Percentiles rank a stretch among this genome's conserved stretches.
These are phyloP conservation scores for Gentiana straminea DNA, from an alignment of 257 asterid genomes.

Conservation along the genomic window DNA sequence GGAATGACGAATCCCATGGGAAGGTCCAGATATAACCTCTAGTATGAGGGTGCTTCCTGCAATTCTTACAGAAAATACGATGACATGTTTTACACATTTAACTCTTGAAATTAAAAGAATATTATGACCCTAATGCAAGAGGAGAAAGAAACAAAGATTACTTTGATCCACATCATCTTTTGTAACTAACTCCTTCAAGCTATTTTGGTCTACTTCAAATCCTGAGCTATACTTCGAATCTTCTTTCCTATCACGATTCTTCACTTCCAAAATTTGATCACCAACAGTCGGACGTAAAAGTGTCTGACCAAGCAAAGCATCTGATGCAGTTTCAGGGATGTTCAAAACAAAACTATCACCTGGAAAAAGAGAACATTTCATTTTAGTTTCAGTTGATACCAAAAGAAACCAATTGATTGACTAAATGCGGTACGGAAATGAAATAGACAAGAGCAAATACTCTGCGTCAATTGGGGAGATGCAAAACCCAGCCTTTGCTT, in stretches of 20 bases:
- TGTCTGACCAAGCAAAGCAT: slow-evolving; percentile 27
- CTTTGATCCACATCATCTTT: slow-evolving; percentile 43
- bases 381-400: slow-evolving; percentile 3
- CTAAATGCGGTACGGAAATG: slow-evolving; percentile 3
- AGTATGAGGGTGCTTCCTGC: slow-evolving; percentile 85
- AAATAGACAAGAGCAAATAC: slow-evolving; percentile 30
- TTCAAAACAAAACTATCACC: slow-evolving; percentile 88
- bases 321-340: slow-evolving; percentile 64
- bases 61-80: slow-evolving; percentile 78
- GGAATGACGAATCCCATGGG: slow-evolving; percentile 56
- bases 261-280: slow-evolving; percentile 20
- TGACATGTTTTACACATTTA: slow-evolving; percentile 45
- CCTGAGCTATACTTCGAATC: slow-evolving; percentile 15
- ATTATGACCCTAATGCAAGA: slow-evolving; percentile 12
- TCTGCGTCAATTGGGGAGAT: slow-evolving; percentile 45
- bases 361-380: slow-evolving; percentile 18
- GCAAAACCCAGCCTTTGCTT: slow-evolving; percentile 40
- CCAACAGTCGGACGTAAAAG: slow-evolving; percentile 24
- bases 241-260: slow-evolving; percentile 17
- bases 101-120: slow-evolving; percentile 17
- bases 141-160: slow-evolving; percentile 31
- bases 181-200: slow-evolving; percentile 19
- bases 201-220: slow-evolving; percentile 17
- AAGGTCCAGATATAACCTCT: slow-evolving; percentile 92
- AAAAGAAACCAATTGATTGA: background rate